Base-by-base conservation (phyloP, 2,329 filamentous ascomycete genomes). In the Rachicladosporium sp. region DNA sequence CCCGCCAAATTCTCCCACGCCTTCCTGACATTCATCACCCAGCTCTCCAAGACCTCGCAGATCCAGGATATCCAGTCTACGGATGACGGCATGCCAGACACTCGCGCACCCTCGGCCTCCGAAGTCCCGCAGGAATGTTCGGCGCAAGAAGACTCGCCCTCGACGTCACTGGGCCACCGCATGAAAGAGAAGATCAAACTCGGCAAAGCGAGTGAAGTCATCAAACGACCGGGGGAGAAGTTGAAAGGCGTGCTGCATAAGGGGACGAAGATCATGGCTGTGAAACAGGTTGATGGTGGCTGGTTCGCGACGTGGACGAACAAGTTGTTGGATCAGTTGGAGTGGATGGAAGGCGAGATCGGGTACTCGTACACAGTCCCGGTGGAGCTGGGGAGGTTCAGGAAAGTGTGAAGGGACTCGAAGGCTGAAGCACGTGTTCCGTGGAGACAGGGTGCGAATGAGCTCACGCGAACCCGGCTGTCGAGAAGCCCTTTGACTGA, bases 1-100 rank as follows among this genome's bases (percentile, higher is more conserved):
- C 70, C 71, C 0, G 66, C 67, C 2, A 54, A 58, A 3, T 69
- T 73, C 43, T 63, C 71, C 43, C 70, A 72, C 44, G 64, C 66
- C 12, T 56, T 73, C 3, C 63, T 74, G 36, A 67, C 71, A 46
- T 73, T 72, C 50, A 57, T 67, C 11, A 70, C 70, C 1, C 68
- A 70, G 1, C 56, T 73, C 1, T 64, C 73, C n/a, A 74, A 74
- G 48, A 70, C 70, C 0, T 72, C 66, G 10, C 74, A 74, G 44
- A 62, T 73, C 30, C 30, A 31, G 7, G 36, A 38, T 5, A 38
- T 38, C 30, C 30, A 38, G n/a, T 27, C 23, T 8, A 8, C 23
- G 23, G 6, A 6, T 8, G 13, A 32, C 13, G 13, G 15, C 6
- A 32, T 38, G 8, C 19, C 33, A 10, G 36, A 38, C n/a, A 15